Evolutionary conservation across 495 filamentous ascomycete species (phyloP).

Genomic region (Sordaria brevicollis): DNA sequence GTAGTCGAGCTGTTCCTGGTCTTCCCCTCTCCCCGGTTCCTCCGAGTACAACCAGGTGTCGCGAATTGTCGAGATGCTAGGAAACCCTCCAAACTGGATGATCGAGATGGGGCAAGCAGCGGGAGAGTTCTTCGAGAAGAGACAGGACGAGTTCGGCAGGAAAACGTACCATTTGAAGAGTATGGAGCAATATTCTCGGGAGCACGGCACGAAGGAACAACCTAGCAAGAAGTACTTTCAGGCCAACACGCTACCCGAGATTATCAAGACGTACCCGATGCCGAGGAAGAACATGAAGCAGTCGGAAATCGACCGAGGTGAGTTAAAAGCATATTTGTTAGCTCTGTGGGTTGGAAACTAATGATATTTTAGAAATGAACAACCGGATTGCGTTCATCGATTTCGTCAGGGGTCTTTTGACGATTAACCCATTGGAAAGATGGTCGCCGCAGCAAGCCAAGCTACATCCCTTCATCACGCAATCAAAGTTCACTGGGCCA

Average conservation of each 20-base stretch:
- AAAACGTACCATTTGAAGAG: conserved; percentile 87
- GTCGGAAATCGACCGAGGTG: conserved; percentile 91
- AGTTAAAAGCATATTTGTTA: conserved; percentile 12
- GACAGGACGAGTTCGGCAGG: conserved; percentile 78
- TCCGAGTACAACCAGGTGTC: conserved; percentile 99
- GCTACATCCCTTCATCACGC: conserved; percentile 96
- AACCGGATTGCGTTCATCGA: conserved; percentile 98
- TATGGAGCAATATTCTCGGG: conserved; percentile 93
- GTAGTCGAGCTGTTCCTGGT: conserved; percentile 94
- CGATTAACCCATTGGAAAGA: conserved; percentile 90
- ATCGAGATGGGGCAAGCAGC: conserved; percentile 99
- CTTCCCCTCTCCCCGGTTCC: conserved; percentile 88
- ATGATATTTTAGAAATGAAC: conserved; percentile 68
- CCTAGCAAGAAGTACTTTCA: conserved; percentile 99
- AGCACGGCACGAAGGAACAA: conserved; percentile 93
- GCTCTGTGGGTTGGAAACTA: not conserved
- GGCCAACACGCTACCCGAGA: conserved; percentile 85
- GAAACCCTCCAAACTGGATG: conserved; percentile 97
- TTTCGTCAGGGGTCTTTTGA: conserved; percentile 90
- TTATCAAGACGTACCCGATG: conserved; percentile 96
- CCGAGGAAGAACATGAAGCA: conserved; percentile 99
- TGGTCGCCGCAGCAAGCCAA: conserved; percentile 99
- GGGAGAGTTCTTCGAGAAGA: conserved; percentile 95
- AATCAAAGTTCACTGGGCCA: conserved; percentile 90
- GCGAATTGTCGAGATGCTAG: conserved; percentile 96